phyloP scores from a whole-genome alignment of 257 asterid species.

The Gynochthodes officinalis region DNA sequence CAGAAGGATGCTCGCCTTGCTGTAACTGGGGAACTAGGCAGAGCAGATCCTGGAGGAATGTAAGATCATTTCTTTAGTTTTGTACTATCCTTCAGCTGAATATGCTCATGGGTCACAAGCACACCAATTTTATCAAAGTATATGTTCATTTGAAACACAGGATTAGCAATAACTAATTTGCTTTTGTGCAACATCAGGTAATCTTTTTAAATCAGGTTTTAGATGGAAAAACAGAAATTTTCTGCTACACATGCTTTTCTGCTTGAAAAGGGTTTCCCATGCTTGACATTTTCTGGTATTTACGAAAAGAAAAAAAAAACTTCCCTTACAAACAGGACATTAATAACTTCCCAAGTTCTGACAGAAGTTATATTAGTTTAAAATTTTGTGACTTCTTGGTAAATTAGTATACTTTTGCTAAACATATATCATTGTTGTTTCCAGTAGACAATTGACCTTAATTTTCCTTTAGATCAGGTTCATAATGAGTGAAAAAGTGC shows the following conservation, averaged over 20 bases:
- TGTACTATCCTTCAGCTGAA: neutral
- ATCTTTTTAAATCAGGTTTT: neutral
- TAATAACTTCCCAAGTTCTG: neutral
- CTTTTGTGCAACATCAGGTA: neutral
- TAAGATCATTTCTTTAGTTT: conserved; percentile 33
- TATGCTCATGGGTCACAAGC: conserved; percentile 8
- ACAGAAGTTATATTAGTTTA: neutral
- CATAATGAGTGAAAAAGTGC: neutral
- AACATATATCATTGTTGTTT: neutral
- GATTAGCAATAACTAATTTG: neutral
- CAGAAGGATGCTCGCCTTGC: conserved; percentile 93
- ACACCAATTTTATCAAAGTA: neutral
- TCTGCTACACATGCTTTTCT: conserved; percentile 8
- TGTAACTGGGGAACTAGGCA: conserved; percentile 74
- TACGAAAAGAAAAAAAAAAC: neutral
- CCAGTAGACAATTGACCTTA: neutral
- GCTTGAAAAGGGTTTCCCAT: neutral
- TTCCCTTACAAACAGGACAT: neutral
- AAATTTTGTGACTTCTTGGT: neutral
- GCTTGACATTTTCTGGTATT: conserved; percentile 1
- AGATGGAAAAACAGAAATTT: neutral
- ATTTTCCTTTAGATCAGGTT: neutral
- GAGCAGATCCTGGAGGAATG: conserved; percentile 83
- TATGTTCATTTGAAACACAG: neutral
- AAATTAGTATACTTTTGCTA: neutral